phyloP scores from a whole-genome alignment of 331 rosid species.

The Stylosanthes scabra region DNA sequence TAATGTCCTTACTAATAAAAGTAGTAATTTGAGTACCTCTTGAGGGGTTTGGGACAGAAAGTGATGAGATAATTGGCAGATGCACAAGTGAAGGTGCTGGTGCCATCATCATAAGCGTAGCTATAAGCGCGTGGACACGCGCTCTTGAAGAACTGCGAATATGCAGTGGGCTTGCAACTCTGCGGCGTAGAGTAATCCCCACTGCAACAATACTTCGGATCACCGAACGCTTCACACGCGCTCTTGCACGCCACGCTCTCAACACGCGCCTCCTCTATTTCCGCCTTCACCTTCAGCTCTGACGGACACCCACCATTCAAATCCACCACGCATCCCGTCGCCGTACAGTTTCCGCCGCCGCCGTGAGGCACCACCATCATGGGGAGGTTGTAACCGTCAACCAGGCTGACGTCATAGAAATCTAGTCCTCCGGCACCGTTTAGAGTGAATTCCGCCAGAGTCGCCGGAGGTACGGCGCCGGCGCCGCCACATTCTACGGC shows the following conservation, averaged over 20 bases:
- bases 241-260: constrained; percentile 38
- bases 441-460: constrained; percentile 67
- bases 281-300: constrained; percentile 33
- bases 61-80: constrained; percentile 57
- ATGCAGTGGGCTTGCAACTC: constrained; percentile 57
- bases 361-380: constrained; percentile 57
- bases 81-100: constrained; percentile 75
- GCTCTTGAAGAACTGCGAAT: constrained; percentile 58
- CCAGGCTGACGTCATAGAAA: constrained; percentile 76
- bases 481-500: constrained; percentile 52
- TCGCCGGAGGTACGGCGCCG: constrained; percentile 59
- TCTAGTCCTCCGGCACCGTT: constrained; percentile 66
- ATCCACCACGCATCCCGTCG: constrained; percentile 47
- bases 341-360: constrained; percentile 54
- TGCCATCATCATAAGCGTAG: constrained; percentile 75
- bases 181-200: constrained; percentile 41
- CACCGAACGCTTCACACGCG: constrained; percentile 37
- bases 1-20: too few species aligned
- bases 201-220: constrained; percentile 35
- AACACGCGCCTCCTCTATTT: constrained; percentile 19
- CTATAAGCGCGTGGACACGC: constrained; percentile 75
- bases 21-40: constrained; percentile 46
- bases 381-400: constrained; percentile 74
- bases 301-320: constrained; percentile 32
- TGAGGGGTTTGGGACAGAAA: constrained; percentile 51